Percentiles rank a stretch among this genome's conserved stretches.
phyloP scores from a whole-genome alignment of 352 stramenopile genomes.

The Globisporangium iwayamae region DNA sequence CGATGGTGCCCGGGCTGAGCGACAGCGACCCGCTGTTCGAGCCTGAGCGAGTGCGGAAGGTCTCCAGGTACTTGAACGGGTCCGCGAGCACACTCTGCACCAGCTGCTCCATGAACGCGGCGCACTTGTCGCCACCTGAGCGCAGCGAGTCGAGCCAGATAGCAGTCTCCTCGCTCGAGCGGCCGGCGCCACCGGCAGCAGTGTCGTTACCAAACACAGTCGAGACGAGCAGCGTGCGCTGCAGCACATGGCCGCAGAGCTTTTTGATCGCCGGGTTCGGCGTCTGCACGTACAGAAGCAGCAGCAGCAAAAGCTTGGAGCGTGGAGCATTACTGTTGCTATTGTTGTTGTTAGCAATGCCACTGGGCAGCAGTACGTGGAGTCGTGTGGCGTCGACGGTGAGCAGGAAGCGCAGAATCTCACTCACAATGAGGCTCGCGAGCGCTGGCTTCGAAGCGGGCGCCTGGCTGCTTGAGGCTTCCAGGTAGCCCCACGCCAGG shows the following conservation, averaged over 20 bases:
- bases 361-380: conserved; percentile 42
- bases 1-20: conserved; percentile 44
- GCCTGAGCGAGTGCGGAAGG: conserved; percentile 18
- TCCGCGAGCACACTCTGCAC: conserved; percentile 40
- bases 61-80: conserved; percentile 42
- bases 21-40: conserved; percentile 12
- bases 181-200: conserved; percentile 10
- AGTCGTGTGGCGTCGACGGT: conserved; percentile 55
- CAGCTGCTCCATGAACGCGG: conserved; percentile 43
- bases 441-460: conserved; percentile 22
- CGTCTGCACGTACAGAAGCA: conserved; percentile 50
- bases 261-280: conserved; percentile 32
- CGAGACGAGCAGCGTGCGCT: conserved; percentile 48
- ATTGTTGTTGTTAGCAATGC: conserved; percentile 16
- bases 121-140: conserved; percentile 31
- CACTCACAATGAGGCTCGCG: conserved; percentile 54
- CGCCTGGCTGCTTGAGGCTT: conserved; percentile 7
- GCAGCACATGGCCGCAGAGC: conserved; percentile 44
- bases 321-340: conserved; percentile 15
- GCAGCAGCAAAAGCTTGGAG: conserved; percentile 67
- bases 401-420: conserved; percentile 69
- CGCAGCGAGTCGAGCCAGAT: conserved; percentile 68
- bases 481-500: conserved; percentile 52
- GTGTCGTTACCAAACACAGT: conserved; percentile 50
- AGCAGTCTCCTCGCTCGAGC: conserved; percentile 45